Conservation (phyloP, 192 early-diverging fungal species). For the Pilobolus umbonatus region DNA sequence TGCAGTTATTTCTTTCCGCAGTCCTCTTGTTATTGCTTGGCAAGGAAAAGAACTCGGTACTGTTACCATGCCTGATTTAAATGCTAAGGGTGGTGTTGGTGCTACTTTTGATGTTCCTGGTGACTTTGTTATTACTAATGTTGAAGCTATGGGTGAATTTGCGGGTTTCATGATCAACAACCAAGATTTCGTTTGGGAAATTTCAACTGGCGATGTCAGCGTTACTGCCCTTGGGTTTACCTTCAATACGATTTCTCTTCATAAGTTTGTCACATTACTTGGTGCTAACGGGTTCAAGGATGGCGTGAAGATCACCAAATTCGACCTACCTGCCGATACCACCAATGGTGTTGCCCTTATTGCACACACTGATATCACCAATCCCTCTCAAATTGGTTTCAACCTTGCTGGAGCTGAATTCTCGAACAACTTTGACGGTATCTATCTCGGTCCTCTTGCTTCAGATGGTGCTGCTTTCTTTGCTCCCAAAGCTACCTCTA, state of each 20-base stretch:
- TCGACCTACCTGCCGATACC: constrained; percentile 53
- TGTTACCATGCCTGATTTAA: constrained; percentile 39
- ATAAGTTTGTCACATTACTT: constrained; percentile 44
- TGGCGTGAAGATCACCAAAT: constrained; percentile 36
- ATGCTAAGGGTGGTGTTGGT: constrained; percentile 40
- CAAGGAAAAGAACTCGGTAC: constrained; percentile 39
- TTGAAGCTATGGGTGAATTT: constrained; percentile 43
- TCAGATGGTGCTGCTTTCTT: constrained; percentile 33
- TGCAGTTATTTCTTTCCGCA: constrained; percentile 43
- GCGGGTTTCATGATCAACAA: constrained; percentile 47
- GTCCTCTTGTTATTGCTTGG: constrained; percentile 35
- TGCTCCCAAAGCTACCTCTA: constrained; percentile 25
- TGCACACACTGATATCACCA: constrained; percentile 57
- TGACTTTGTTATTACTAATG: constrained; percentile 39
- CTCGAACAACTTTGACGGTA: constrained; percentile 37
- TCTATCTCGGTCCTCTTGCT: constrained; percentile 45
- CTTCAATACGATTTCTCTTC: constrained; percentile 44
- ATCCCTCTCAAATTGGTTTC: constrained; percentile 52
- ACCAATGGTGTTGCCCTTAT: constrained; percentile 57
- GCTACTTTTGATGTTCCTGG: constrained; percentile 40
- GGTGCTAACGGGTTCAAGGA: constrained; percentile 47
- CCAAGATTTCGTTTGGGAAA: constrained; percentile 44
- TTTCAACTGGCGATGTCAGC: constrained; percentile 39
- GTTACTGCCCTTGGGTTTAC: constrained; percentile 50
- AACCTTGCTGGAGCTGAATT: constrained; percentile 43